These are phyloP conservation scores for Ophiognomonia clavigignenti-juglandacearum DNA, from an alignment of 2,329 filamentous ascomycete species.

Conservation along the genomic window DNA sequence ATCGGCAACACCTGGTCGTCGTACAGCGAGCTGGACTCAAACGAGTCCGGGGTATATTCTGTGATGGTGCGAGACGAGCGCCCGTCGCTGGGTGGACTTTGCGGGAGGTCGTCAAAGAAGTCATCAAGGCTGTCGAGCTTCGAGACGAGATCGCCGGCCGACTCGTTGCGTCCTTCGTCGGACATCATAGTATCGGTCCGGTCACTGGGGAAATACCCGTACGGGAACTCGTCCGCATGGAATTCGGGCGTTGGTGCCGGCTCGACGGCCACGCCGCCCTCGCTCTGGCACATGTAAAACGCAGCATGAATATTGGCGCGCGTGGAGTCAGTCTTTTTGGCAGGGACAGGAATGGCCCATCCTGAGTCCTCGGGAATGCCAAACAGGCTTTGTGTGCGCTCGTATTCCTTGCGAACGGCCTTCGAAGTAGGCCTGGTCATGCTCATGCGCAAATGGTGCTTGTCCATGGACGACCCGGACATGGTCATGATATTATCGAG, in stretches of 20 bases:
- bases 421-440: constrained; percentile 88
- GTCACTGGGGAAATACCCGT: constrained; percentile 70
- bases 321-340: constrained; percentile 80
- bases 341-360: constrained; percentile 93
- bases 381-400: constrained; percentile 88
- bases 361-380: constrained; percentile 94
- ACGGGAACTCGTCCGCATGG: constrained; percentile 81
- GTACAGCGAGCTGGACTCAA: constrained; percentile 77
- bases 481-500: constrained; percentile 95
- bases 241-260: constrained; percentile 78
- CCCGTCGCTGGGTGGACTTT: constrained; percentile 56
- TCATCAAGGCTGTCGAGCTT: constrained; percentile 77
- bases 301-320: constrained; percentile 91
- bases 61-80: constrained; percentile 59
- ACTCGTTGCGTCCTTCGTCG: constrained; percentile 68
- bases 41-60: constrained; percentile 59
- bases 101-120: constrained; percentile 69
- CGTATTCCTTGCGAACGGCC: constrained; percentile 87
- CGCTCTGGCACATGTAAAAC: constrained; percentile 85
- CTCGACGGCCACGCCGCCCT: constrained; percentile 52
- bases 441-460: constrained; percentile 94
- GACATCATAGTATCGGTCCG: constrained; percentile 91
- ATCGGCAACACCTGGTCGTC: constrained; percentile 92
- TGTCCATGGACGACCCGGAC: constrained; percentile 86
- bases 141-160: constrained; percentile 75